A percentile compares a stretch with the other conserved stretches of the same genome.
These are phyloP conservation scores for Halophytophthora polymorphica DNA, from an alignment of 352 stramenopile genomes.

Conservation along the genomic window DNA sequence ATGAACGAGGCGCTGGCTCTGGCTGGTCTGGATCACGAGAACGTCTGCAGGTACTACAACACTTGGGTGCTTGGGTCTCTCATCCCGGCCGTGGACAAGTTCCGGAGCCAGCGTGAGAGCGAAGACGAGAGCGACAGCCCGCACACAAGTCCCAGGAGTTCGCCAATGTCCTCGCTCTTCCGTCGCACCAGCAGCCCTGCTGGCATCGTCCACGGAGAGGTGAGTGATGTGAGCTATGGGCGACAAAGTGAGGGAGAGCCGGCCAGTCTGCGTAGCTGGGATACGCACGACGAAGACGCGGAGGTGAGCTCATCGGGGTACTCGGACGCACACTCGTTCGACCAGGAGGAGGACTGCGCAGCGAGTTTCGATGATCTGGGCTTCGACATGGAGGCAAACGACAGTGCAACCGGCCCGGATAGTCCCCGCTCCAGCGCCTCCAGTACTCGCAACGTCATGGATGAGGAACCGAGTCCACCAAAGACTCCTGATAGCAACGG, in stretches of 20 bases:
- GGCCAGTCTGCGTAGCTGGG: neutral
- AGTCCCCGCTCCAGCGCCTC: slow-evolving; percentile 20
- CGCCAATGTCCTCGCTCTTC: slow-evolving; percentile 14
- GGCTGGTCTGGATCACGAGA: slow-evolving; percentile 90
- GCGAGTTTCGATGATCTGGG: slow-evolving; percentile 50
- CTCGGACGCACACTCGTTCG: slow-evolving; percentile 18
- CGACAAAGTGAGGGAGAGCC: neutral
- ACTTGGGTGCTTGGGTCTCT: slow-evolving; percentile 75
- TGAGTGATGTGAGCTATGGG: slow-evolving; percentile 1
- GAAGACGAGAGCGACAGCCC: neutral
- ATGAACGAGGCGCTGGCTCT: slow-evolving; percentile 92
- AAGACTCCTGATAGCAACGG: slow-evolving; percentile 18
- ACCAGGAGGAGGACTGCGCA: slow-evolving; percentile 22
- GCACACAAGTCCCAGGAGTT: slow-evolving; percentile 11
- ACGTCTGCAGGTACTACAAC: slow-evolving; percentile 93
- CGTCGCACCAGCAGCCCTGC: slow-evolving; percentile 20
- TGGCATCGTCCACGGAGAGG: slow-evolving; percentile 10
- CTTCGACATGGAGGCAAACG: slow-evolving; percentile 45
- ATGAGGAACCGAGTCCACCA: slow-evolving; percentile 9
- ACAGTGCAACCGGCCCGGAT: slow-evolving; percentile 8
- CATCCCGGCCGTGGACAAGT: slow-evolving; percentile 47
- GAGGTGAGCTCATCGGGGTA: slow-evolving; percentile 24
- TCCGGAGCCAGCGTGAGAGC: slow-evolving; percentile 19
- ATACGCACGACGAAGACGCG: slow-evolving; percentile 20
- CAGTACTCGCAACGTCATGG: slow-evolving; percentile 9